A percentile compares a stretch with the other conserved stretches of the same genome.
Evolutionary conservation across 1,284 basidiomycete genomes (phyloP).

Genomic region (Coniferiporia sulphurascens): DNA sequence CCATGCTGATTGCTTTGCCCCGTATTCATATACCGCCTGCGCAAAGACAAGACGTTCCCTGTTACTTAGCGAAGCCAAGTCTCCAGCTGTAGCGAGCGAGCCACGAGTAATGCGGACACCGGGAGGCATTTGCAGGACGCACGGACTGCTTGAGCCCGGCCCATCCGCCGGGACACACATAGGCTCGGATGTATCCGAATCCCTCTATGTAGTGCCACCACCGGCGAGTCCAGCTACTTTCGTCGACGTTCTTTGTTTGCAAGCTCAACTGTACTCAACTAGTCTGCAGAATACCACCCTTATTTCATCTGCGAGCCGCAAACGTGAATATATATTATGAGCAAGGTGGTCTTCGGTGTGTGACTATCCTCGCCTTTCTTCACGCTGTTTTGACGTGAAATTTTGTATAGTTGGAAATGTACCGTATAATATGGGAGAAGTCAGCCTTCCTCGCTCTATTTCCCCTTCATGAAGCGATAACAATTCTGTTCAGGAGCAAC

Average conservation of each 20-base stretch:
- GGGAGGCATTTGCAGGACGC: constrained; percentile 7
- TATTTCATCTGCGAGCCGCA: too few relatives aligned
- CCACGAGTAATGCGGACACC: constrained; percentile 16
- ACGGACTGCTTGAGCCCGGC: neutral
- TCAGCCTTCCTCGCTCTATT: constrained; percentile 24
- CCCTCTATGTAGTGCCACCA: too few relatives aligned
- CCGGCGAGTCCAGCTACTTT: too few relatives aligned
- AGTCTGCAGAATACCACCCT: too few relatives aligned
- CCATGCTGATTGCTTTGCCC: constrained; percentile 63
- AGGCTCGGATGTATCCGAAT: too few relatives aligned
- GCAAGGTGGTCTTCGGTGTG: constrained; percentile 48
- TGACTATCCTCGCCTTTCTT: constrained; percentile 2
- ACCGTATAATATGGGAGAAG: constrained; percentile 82
- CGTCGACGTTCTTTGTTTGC: too few relatives aligned
- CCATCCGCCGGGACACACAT: too few relatives aligned
- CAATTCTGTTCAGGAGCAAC: constrained; percentile 49
- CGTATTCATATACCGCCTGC: constrained; percentile 81
- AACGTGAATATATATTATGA: constrained; percentile 29
- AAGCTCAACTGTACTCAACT: too few relatives aligned
- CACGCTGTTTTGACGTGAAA: neutral
- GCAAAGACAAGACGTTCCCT: constrained; percentile 72
- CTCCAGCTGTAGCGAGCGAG: constrained; percentile 13
- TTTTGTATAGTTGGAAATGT: constrained; percentile 68
- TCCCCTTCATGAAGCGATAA: neutral
- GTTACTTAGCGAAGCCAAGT: constrained; percentile 35